Conservation (phyloP, 257 asterid species). For the Solanum phureja region DNA sequence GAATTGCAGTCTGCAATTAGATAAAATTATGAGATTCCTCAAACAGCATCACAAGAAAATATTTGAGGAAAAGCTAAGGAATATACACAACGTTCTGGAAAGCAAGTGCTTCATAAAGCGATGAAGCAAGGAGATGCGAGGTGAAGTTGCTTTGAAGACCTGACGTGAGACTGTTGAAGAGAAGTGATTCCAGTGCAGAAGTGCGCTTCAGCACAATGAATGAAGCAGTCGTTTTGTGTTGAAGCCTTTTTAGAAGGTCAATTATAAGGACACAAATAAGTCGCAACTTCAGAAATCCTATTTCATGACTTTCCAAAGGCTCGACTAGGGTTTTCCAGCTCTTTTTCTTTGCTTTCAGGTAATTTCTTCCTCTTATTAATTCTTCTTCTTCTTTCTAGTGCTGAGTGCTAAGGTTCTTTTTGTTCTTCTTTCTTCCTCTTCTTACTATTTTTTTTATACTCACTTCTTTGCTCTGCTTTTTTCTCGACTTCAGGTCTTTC, state of each 20-base stretch:
- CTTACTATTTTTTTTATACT: no score
- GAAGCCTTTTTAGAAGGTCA: neutral
- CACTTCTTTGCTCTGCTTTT: no score
- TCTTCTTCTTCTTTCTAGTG: neutral
- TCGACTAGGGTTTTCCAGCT: neutral
- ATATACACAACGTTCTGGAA: neutral
- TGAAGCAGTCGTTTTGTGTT: neutral
- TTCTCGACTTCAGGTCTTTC: no score
- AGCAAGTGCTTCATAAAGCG: neutral
- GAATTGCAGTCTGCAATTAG: neutral
- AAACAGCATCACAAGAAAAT: neutral
- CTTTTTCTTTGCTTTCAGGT: neutral
- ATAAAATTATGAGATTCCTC: neutral
- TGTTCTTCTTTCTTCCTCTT: neutral
- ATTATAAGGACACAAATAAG: neutral
- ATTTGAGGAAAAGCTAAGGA: neutral
- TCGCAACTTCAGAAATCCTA: neutral
- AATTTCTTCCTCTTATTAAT: neutral
- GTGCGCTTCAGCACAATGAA: neutral
- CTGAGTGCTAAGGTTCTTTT: neutral
- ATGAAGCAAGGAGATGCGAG: neutral
- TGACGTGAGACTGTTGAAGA: neutral
- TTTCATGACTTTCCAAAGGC: neutral
- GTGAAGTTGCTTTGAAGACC: neutral
- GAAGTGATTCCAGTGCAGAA: neutral